Evolutionary conservation across 176 grass and related monocot species (phyloP), one percentile per base, ranked within the genome.

Genomic region (Carex littledalei): DNA sequence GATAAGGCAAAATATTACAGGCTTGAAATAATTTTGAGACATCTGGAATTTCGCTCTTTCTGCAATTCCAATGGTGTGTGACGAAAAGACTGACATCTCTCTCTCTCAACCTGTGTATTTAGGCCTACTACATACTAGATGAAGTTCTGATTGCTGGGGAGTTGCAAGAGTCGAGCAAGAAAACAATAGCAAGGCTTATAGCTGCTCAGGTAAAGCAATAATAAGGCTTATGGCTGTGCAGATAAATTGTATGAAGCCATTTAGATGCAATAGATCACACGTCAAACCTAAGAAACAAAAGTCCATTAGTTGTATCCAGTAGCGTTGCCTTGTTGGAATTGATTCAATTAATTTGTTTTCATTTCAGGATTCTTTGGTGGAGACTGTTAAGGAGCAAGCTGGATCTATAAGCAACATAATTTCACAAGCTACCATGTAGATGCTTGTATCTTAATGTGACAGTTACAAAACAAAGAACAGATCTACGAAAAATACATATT

Each of bases 91-190:
- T 45, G 8, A 71, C 16, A 45, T 41, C 73, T 74, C 55, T 71
- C 43, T 65, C 6, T 41, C 17, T 80, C 15, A 65, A 68, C 66
- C 7, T 16, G 52, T 15, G 66, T 80, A 22, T 71, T 2, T 31
- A 95, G 93, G 89, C 93, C 3, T 92, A 92, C 75, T 95, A 91
- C 31, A 92, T 95, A 89, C 70, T 95, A 84, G 87, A 95, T 67
- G 90, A 92, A 87, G 67, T 95, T 85, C 65, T 95, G 52, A 95
- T 95, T 89, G 93, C 90, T 2, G 90, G 93, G 64, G 88, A 95
- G 69, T 91, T 95, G 69, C 89, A 92, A 80, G 93, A 95, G 86
- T 86, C 89, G 41, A 95, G 89, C 91, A 92, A 92, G 85, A 91
- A 95, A 91, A 81, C 79, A 45, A 89, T 95, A 77, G 88, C 89